phyloP scores from a whole-genome alignment of 176 grass and related monocot genomes.

The Carex cristatella region DNA sequence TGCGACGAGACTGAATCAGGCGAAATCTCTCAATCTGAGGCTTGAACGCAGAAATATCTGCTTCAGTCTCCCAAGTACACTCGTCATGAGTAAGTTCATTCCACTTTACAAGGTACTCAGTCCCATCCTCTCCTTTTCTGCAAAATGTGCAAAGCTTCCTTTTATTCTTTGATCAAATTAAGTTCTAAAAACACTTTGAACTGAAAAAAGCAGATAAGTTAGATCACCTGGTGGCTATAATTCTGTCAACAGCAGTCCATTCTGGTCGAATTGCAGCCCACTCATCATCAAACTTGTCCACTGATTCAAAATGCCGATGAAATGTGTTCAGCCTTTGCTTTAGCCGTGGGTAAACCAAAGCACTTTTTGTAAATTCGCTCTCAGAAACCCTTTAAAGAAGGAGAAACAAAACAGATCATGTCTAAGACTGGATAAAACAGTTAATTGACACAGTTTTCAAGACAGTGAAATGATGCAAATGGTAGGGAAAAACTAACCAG shows the following conservation, averaged over 20 bases:
- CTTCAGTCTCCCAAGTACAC: constrained; percentile 85
- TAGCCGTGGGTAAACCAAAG: constrained; percentile 68
- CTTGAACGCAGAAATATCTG: constrained; percentile 77
- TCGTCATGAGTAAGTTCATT: constrained; percentile 96
- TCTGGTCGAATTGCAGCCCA: constrained; percentile 74
- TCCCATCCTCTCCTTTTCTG: constrained; percentile 57
- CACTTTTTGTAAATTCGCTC: constrained; percentile 72
- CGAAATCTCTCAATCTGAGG: constrained; percentile 70
- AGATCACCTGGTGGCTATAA: constrained; percentile 72
- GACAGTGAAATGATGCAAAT: not conserved
- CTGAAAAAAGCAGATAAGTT: not conserved
- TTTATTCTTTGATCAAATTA: not conserved
- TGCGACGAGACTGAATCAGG: constrained; percentile 54
- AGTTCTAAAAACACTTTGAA: not conserved
- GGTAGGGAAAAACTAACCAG: constrained; percentile 45
- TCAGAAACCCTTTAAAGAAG: constrained; percentile 67
- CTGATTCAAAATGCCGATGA: constrained; percentile 49
- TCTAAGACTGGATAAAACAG: not conserved
- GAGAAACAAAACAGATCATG: constrained; percentile 14
- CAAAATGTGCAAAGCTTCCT: not conserved
- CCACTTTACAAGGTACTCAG: constrained; percentile 92
- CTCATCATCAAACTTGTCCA: constrained; percentile 85
- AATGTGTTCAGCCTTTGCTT: constrained; percentile 92
- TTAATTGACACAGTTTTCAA: not conserved
- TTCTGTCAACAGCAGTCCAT: constrained; percentile 91